These are phyloP conservation scores for Schizochytrium sp. DNA, from an alignment of 108 stramenopile genomes.

Conservation along the genomic window DNA sequence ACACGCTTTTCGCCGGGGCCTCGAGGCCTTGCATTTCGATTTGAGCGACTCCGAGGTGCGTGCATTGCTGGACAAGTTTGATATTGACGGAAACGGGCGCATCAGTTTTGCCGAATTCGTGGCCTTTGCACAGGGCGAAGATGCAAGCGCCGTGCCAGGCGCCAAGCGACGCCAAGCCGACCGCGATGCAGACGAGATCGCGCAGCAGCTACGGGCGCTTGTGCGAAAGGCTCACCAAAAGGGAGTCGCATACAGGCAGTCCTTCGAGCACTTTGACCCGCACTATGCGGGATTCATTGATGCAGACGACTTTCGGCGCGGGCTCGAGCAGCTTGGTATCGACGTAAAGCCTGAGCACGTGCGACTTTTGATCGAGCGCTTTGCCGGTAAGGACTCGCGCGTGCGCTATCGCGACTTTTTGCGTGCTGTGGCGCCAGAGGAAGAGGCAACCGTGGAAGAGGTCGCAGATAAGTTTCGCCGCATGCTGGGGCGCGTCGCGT, in stretches of 20 bases:
- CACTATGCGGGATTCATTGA: not conserved
- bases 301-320: conserved; percentile 16
- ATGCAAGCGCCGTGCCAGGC: not conserved
- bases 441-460: not conserved
- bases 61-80: conserved; percentile 24
- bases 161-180: not conserved
- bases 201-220: not conserved
- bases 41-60: conserved; percentile 8
- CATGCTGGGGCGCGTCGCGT: not conserved
- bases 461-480: not conserved
- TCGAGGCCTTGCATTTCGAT: not conserved
- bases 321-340: conserved; percentile 14
- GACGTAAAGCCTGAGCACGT: conserved; percentile 12
- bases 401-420: conserved; percentile 15
- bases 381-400: conserved; percentile 9
- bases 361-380: not conserved
- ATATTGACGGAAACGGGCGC: conserved; percentile 19
- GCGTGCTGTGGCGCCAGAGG: not conserved
- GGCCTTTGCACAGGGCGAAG: not conserved
- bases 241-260: not conserved
- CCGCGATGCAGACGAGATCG: not conserved
- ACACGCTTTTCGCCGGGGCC: not conserved
- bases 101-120: conserved; percentile 25
- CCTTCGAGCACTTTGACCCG: conserved; percentile 25
- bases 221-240: not conserved